Evolutionary conservation across 345 rosid genomes (phyloP).

Genomic region (Gynandropsis gynandra): DNA sequence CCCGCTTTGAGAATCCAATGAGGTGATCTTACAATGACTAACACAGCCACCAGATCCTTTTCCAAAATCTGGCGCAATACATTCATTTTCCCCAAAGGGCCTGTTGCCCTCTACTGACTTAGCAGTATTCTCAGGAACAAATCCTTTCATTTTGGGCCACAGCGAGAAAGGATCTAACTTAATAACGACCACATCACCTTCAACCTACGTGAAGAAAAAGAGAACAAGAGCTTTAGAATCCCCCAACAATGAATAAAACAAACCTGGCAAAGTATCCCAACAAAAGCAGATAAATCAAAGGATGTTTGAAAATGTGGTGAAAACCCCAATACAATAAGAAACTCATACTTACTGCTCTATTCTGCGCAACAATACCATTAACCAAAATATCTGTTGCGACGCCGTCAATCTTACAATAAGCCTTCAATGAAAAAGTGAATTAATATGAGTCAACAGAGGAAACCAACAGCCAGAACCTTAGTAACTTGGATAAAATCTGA

Average conservation of each 20-base stretch:
- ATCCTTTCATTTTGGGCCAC: conserved; percentile 89
- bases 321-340: background rate
- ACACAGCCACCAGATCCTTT: conserved; percentile 23
- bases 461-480: conserved; percentile 1
- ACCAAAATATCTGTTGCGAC: conserved; percentile 71
- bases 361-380: conserved; percentile 59
- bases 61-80: conserved; percentile 15
- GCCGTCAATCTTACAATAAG: conserved; percentile 94
- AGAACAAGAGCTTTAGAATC: conserved; percentile 7
- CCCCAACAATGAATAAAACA: background rate
- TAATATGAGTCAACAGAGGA: conserved; percentile 7
- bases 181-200: conserved; percentile 68
- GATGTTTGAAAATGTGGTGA: background rate
- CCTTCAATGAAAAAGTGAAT: conserved; percentile 35
- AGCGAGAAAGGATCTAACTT: conserved; percentile 51
- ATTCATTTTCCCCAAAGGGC: conserved; percentile 26
- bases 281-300: background rate
- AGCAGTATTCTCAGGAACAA: conserved; percentile 28
- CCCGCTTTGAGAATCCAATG: conserved; percentile 18
- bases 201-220: conserved; percentile 43
- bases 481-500: background rate
- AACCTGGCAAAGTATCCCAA: conserved; percentile 1
- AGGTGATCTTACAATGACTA: conserved; percentile 12
- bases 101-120: conserved; percentile 28
- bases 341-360: conserved; percentile 74